Evolutionary conservation across 176 grass and related monocot genomes (phyloP).

Genomic region (Luzula sylvatica): DNA sequence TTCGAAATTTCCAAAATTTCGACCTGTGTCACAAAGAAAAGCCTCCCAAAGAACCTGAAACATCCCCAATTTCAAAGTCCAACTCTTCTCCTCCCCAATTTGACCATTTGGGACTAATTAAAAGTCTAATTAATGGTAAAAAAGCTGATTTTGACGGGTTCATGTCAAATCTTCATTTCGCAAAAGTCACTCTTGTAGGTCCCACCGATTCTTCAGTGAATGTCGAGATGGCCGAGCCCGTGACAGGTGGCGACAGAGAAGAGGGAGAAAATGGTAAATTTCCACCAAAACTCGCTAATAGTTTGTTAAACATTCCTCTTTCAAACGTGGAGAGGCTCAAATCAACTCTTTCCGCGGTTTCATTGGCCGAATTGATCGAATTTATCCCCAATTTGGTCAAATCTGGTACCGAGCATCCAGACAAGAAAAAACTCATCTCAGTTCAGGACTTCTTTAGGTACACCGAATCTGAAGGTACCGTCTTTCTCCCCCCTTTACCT

Average conservation of each 20-base stretch:
- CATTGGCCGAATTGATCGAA: conserved; percentile 55
- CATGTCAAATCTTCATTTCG: conserved; percentile 62
- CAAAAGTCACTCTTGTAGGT: conserved; percentile 36
- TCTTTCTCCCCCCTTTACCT: background rate
- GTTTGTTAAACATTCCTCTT: conserved; percentile 64
- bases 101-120: conserved; percentile 33
- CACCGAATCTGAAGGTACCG: conserved; percentile 67
- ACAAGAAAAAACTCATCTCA: conserved; percentile 97
- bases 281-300: conserved; percentile 37
- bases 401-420: conserved; percentile 55
- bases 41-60: conserved; percentile 12
- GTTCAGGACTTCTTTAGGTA: conserved; percentile 95
- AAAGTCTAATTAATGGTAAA: conserved; percentile 50
- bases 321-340: conserved; percentile 81
- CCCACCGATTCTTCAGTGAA: conserved; percentile 18
- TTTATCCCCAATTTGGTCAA: conserved; percentile 61
- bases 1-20: conserved; percentile 46
- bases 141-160: conserved; percentile 79
- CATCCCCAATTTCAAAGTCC: conserved; percentile 5
- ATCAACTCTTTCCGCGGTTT: conserved; percentile 66
- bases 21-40: conserved; percentile 33
- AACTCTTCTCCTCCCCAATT: conserved; percentile 4
- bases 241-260: conserved; percentile 30
- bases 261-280: conserved; percentile 22
- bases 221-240: conserved; percentile 7